Conservation (phyloP, 768 basidiomycete genomes). For the Russula compacta region DNA sequence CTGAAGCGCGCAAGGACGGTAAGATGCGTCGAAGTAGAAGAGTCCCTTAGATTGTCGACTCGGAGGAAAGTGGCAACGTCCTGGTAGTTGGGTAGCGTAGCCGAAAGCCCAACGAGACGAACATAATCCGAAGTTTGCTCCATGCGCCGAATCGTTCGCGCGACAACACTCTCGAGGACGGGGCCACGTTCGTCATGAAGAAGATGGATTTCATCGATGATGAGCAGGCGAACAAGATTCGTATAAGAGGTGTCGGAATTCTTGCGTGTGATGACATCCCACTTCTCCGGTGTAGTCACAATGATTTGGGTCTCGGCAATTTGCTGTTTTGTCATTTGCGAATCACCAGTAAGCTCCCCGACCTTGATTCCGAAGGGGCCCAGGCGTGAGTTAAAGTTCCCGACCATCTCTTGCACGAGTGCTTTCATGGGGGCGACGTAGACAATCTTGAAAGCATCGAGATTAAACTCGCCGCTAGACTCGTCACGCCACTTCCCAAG, state of each 20-base stretch:
- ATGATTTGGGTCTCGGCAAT: conserved; percentile 97
- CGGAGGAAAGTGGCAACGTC: conserved; percentile 97
- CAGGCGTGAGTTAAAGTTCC: conserved; percentile 81
- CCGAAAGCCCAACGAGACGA: conserved; percentile 89
- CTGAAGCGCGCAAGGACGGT: conserved; percentile 88
- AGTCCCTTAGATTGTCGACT: conserved; percentile 87
- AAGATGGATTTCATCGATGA: conserved; percentile 97
- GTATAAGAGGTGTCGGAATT: conserved; percentile 95
- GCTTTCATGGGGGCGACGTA: conserved; percentile 99
- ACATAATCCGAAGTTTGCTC: conserved; percentile 92
- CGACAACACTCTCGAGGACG: conserved; percentile 84
- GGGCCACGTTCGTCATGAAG: conserved; percentile 98
- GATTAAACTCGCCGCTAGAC: conserved; percentile 67
- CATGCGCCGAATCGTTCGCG: conserved; percentile 86
- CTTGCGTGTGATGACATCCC: conserved; percentile 99
- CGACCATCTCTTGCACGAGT: conserved; percentile 97
- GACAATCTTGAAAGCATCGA: conserved; percentile 90
- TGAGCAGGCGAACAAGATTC: conserved; percentile 90
- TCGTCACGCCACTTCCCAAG: conserved; percentile 83
- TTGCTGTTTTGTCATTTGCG: conserved; percentile 97
- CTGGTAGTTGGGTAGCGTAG: conserved; percentile 96
- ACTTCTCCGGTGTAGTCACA: conserved; percentile 98
- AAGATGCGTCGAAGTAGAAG: conserved; percentile 95
- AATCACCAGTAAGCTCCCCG: conserved; percentile 93
- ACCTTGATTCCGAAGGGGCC: conserved; percentile 67